A percentile compares a stretch with the other conserved stretches of the same genome.
Evolutionary conservation across 306 rosid genomes (phyloP).

Genomic region (Cicer chorassanicum): DNA sequence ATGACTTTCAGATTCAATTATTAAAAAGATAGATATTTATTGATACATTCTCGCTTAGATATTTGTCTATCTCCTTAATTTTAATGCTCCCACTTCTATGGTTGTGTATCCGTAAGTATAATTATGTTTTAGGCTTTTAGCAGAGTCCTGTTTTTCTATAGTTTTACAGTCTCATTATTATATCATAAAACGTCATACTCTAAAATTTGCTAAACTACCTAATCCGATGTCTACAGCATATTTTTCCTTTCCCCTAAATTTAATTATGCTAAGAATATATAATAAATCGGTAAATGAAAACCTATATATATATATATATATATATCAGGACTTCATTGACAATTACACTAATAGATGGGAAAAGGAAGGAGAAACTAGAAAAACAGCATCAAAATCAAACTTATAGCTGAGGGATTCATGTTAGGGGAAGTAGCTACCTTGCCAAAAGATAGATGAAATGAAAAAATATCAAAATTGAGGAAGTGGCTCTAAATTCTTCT

Average conservation of each 20-base stretch:
- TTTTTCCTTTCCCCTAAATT: not conserved
- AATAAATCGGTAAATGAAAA: constrained; percentile 4
- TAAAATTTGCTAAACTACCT: constrained; percentile 1
- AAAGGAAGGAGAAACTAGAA: not conserved
- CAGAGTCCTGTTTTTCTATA: constrained; percentile 3
- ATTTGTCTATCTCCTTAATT: not conserved
- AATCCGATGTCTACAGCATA: constrained; percentile 17
- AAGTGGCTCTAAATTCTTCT: not conserved
- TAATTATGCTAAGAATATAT: not conserved
- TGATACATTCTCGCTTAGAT: not conserved
- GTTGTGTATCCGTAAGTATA: constrained; percentile 4
- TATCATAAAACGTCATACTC: not conserved
- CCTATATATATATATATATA: not conserved
- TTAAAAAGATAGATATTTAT: not conserved
- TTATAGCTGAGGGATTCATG: not conserved
- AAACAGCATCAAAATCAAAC: not conserved
- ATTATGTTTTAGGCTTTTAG: not conserved
- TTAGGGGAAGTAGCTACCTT: not conserved
- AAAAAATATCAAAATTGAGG: constrained; percentile 18
- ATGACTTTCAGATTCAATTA: not conserved
- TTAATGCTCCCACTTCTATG: not conserved
- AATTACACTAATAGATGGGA: not conserved
- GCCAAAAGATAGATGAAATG: not conserved
- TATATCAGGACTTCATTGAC: no score
- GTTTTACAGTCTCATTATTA: constrained; percentile 1